Evolutionary conservation across 495 filamentous ascomycete species (phyloP), one percentile per base, ranked within the genome.

Genomic region (Hyaloscypha finlandica): DNA sequence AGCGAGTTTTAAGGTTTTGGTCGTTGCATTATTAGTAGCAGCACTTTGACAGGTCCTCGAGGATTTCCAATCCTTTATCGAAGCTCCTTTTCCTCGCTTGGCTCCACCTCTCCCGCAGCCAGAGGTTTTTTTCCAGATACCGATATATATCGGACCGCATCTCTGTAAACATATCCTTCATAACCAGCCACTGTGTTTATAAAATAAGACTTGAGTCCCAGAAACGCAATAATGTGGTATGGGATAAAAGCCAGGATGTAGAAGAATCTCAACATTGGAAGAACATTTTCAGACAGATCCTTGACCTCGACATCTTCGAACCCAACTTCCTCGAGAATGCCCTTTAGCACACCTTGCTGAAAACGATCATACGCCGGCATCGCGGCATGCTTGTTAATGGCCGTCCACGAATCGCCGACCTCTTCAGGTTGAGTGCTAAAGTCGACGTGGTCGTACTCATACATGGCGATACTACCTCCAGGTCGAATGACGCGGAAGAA

Each of bases 391-490:
- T 79, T 66, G 66, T 85, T 83, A 60, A 83, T 71, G 33, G 76
- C 74, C 12, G 68, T 58, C 79, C 81, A 76, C 9, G 77, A 76
- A 25, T 70, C 63, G 32, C 72, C 71, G 45, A 78, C 59, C 32
- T 78, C 70, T 67, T 74, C 64, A 61, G 69, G 45, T 39, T 74
- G 33, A 57, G 77, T 68, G 59, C 65, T 68, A 54, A 72, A 68
- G n/a, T 69, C 60, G 35, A 73, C 68, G 61, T 85, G 78, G 70
- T 86, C 84, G 58, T 85, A 84, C 71, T 87, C 84, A 71, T 84
- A 79, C 14, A 84, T 66, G 3, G 75, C 81, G 19, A 86, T 37
- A 0, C 70, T 68, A 4, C 83, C 83, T 6, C 83, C 84, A 2
- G 84, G 85, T 59, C 75, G 74, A 6, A 87, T 69, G 0, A 86